Conservation (phyloP, 169 alveolate species). For the Cardiosporidium cionae region DNA sequence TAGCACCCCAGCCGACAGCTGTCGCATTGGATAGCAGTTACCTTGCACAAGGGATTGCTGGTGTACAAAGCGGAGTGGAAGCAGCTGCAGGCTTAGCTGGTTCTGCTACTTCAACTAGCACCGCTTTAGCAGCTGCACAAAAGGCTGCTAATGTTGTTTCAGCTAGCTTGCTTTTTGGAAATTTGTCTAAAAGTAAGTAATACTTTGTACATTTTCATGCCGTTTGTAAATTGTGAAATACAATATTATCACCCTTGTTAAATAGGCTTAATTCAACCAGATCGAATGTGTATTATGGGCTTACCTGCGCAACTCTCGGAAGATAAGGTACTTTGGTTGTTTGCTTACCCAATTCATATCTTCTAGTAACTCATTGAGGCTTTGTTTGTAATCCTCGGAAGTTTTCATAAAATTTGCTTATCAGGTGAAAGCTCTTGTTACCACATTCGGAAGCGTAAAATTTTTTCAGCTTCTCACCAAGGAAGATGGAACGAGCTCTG, state of each 20-base stretch:
- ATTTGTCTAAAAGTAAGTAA: neutral
- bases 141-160: constrained; percentile 27
- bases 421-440: constrained; percentile 27
- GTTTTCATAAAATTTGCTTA: no score
- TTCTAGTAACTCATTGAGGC: no score
- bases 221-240: no score
- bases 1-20: constrained; percentile 46
- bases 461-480: constrained; percentile 23
- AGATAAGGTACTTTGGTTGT: constrained; percentile 29
- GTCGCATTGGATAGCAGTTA: constrained; percentile 13
- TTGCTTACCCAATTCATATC: no score
- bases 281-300: constrained; percentile 23
- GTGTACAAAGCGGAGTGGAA: constrained; percentile 12
- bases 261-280: no score
- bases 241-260: no score
- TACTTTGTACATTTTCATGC: no score
- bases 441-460: constrained; percentile 31
- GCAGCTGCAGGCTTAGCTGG: neutral
- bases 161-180: neutral
- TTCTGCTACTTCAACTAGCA: constrained; percentile 26
- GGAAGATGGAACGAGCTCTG: constrained; percentile 21
- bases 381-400: no score
- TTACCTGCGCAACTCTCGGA: constrained; percentile 27
- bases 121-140: constrained; percentile 38
- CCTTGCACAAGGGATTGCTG: constrained; percentile 28